A percentile compares a stretch with the other conserved stretches of the same genome.
These are phyloP conservation scores for Peribolospora kevripleyi DNA, from an alignment of 768 basidiomycete species.

Conservation along the genomic window DNA sequence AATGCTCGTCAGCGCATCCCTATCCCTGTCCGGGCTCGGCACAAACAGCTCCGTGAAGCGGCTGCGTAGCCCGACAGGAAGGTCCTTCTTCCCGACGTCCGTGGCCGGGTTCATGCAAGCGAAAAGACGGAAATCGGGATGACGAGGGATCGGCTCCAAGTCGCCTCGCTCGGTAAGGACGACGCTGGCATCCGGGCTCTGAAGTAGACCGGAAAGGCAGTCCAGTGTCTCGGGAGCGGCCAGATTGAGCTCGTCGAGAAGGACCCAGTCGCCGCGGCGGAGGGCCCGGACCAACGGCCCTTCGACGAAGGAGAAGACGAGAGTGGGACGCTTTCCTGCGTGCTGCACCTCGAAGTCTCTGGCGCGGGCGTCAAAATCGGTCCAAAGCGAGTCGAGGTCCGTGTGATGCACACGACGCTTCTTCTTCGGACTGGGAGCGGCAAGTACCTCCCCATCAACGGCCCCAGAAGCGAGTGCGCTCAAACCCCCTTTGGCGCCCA, in stretches of 20 bases:
- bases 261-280: conserved; percentile 69
- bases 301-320: conserved; percentile 85
- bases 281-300: conserved; percentile 84
- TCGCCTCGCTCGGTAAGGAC: conserved; percentile 83
- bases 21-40: conserved; percentile 74
- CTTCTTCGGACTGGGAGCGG: conserved; percentile 3
- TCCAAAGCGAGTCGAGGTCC: conserved; percentile 30
- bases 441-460: too few species aligned
- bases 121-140: conserved; percentile 85
- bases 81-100: conserved; percentile 92
- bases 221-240: conserved; percentile 86
- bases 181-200: conserved; percentile 64
- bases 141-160: conserved; percentile 65
- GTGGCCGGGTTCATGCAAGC: conserved; percentile 99
- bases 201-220: conserved; percentile 65
- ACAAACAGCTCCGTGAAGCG: conserved; percentile 92
- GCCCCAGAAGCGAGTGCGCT: too few species aligned
- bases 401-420: conserved; percentile 1
- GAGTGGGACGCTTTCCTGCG: conserved; percentile 45
- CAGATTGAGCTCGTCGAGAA: conserved; percentile 89
- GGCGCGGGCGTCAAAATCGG: conserved; percentile 38
- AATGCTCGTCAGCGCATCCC: conserved; percentile 66
- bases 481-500: too few species aligned
- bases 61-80: conserved; percentile 66
- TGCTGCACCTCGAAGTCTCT: conserved; percentile 68